Evolutionary conservation across 192 early-diverging fungal species (phyloP), one percentile per base, ranked within the genome.

Genomic region (Umbelopsis vinacea): DNA sequence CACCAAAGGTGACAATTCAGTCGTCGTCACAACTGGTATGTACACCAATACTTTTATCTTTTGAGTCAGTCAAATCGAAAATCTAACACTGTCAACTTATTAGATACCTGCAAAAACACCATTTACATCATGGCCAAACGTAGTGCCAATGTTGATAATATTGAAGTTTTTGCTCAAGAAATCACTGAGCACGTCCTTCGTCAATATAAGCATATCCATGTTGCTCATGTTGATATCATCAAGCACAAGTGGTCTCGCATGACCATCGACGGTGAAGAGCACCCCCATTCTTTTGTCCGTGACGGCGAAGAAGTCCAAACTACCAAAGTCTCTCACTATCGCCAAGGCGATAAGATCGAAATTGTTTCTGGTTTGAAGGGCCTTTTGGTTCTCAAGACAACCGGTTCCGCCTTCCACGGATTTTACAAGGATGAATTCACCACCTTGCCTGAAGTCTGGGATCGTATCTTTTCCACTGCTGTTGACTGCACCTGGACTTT

Each of bases 191-290:
- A 92, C 71, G 87, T 94, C 69, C 77, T 93, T 66, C 83, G 87
- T 74, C 88, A 86, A 67, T 94, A 94, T 81, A 73, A 81, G 26
- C 91, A 92, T 79, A 90, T 92, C 21, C 82, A 82, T 37, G 70
- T 77, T 24, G 90, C 84, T 53, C 82, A 86, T 46, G 88, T 92
- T 68, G 82, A 83, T 66, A 89, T 93, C 76, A 87, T 80, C 55
- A 88, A 88, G 75, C 89, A 89, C 83, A 85, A 88, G n/a, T 93
- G 92, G 92, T 84, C 89, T 54, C 90, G 92, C 71, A 86, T 92
- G 86, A 57, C 73, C 60, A 79, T 91, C 46, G 82, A 84, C 72
- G 79, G 82, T 54, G 83, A 85, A 76, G 76, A 73, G 24, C 92
- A 93, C 75, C 84, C 85, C 7, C 90, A 93, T 76, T 87, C 90